Evolutionary conservation across 208 protist genomes (phyloP), one percentile per base, ranked within the genome.

Genomic region (Leishmania major): DNA sequence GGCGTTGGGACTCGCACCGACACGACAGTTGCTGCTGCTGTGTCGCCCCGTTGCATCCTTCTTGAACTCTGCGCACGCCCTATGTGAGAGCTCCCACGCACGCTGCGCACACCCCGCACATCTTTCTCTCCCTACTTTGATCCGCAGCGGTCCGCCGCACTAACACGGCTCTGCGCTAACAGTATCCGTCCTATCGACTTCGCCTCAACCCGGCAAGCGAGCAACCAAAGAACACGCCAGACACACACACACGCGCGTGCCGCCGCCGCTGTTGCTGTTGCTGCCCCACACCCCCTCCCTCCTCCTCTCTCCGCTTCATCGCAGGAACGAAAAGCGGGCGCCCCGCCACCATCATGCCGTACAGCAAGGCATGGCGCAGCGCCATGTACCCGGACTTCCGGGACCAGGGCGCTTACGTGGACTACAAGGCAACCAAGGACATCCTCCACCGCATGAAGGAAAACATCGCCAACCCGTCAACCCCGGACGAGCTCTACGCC

Each of bases 401-500:
- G 75, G 92, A 94, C 13, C 75, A 96, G 31, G 90, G 91, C 51
- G 95, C 91, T 60, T 96, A 96, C 78, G 91, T 96, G 51, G 92
- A 96, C 69, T 96, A 98, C 90, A 98, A 98, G 78, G 89, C 87
- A 47, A 95, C 88, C 1, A 98, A 96, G 78, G 91, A 94, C 43
- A 96, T 96, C 37, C 91, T 96, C 40, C 91, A 94, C 73, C 90
- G 91, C 67, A 96, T 98, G 89, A 96, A 96, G 89, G 88, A 96
- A 47, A 90, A 96, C 74, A 94, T 94, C 76, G 95, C 89, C 40
- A 96, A 98, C 84, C 92, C 91, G 13, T 82, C 89, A 51, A 96
- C 91, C 15, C 93, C 92, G 1, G 90, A 95, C 74, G 93, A 96
- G 85, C 85, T 98, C 35, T 96, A 93, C 81, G 67, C 84, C 69